Conservation (phyloP, 306 rosid genomes). For the Castanea crenata region DNA sequence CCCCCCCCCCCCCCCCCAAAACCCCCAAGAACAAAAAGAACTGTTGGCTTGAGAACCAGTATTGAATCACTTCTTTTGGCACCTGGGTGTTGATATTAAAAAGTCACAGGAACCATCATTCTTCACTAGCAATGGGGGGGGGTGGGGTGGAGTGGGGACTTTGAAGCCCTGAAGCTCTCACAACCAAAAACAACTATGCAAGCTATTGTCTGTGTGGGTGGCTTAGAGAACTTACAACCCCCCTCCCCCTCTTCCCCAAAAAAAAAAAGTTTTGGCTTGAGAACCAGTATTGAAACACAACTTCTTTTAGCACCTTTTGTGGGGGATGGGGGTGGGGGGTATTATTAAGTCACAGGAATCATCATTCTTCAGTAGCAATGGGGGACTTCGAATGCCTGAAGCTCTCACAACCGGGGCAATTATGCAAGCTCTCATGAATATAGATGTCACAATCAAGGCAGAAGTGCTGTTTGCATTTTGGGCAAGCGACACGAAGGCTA, state of each 20-base stretch:
- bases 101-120: constrained; percentile 26
- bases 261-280: neutral
- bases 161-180: constrained; percentile 69
- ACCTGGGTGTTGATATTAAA: neutral
- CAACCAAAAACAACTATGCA: constrained; percentile 96
- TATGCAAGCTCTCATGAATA: constrained; percentile 91
- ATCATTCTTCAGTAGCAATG: constrained; percentile 33
- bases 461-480: constrained; percentile 82
- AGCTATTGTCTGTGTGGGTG: constrained; percentile 25
- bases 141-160: constrained; percentile 11
- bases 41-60: neutral
- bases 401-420: constrained; percentile 97
- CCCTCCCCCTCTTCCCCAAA: too few relatives aligned
- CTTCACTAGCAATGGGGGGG: constrained; percentile 17
- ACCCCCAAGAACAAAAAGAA: neutral
- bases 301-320: neutral
- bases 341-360: neutral
- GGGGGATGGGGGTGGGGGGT: neutral
- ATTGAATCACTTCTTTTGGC: neutral
- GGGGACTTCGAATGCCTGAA: constrained; percentile 56
- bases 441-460: constrained; percentile 93
- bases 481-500: constrained; percentile 68
- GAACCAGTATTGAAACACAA: too few relatives aligned
- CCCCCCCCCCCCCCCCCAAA: too few relatives aligned
- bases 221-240: neutral